These are phyloP conservation scores for Penicillium turbatum DNA, from an alignment of 495 filamentous ascomycete genomes.

Conservation along the genomic window DNA sequence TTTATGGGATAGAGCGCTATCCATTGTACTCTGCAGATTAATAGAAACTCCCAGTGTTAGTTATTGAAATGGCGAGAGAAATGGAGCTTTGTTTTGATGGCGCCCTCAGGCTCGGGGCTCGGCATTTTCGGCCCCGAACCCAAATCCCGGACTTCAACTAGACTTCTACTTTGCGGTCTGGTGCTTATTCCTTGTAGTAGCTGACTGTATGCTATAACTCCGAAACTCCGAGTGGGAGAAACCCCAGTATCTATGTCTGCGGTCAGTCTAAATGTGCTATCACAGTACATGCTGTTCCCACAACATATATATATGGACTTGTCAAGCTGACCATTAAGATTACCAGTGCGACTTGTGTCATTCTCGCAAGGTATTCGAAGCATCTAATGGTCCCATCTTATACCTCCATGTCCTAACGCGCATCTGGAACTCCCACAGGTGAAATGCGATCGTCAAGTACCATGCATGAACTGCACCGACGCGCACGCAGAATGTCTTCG, in stretches of 20 bases:
- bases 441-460: slow-evolving; percentile 30
- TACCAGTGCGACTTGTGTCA: slow-evolving; percentile 29
- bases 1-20: too few relatives aligned
- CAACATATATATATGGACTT: neutral
- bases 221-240: neutral
- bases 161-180: neutral
- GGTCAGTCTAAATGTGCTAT: slow-evolving; percentile 8
- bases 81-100: too few relatives aligned
- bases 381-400: neutral
- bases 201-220: neutral
- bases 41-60: too few relatives aligned
- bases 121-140: slow-evolving; percentile 19
- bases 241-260: slow-evolving; percentile 12
- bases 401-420: neutral
- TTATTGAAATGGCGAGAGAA: too few relatives aligned
- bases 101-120: slow-evolving; percentile 6
- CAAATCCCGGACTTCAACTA: neutral
- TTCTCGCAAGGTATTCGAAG: slow-evolving; percentile 21
- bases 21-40: too few relatives aligned
- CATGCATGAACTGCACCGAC: slow-evolving; percentile 26
- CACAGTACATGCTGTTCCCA: neutral
- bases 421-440: slow-evolving; percentile 11
- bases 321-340: neutral
- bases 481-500: slow-evolving; percentile 23
- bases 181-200: neutral